These are phyloP conservation scores for Anaeramoeba ignava DNA, from an alignment of 78 protist genomes.

Conservation along the genomic window DNA sequence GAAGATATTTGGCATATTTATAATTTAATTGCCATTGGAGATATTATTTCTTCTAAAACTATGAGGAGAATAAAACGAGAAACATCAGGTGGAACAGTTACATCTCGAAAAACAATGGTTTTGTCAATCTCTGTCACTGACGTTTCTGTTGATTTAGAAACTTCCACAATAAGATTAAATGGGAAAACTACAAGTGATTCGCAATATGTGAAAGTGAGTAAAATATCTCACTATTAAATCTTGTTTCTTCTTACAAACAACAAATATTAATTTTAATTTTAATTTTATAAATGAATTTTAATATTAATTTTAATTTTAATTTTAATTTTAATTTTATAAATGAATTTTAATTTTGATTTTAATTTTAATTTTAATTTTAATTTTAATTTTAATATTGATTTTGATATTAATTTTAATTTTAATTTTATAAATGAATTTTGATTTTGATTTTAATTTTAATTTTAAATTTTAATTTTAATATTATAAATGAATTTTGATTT, in stretches of 20 bases:
- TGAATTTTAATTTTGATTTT: no score
- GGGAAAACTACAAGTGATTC: background rate
- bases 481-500: background rate
- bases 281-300: no score
- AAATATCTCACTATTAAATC: background rate
- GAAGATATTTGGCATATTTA: background rate
- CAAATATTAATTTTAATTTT: no score
- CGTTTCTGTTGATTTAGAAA: background rate
- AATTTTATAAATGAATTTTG: no score
- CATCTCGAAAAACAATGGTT: background rate
- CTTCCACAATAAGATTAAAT: background rate
- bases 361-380: no score
- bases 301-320: no score
- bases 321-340: no score
- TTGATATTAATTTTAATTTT: no score
- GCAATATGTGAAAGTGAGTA: background rate
- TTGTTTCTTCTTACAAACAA: no score
- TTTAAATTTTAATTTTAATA: no score
- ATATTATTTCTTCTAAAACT: background rate
- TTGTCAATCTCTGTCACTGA: background rate
- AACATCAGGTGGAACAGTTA: background rate
- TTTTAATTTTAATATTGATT: no score
- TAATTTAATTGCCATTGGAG: background rate
- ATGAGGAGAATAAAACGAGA: background rate
- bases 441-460: no score